A percentile compares a stretch with the other conserved stretches of the same genome.
phyloP scores from a whole-genome alignment of 1,284 basidiomycete genomes.

The Inonotus obliquus region DNA sequence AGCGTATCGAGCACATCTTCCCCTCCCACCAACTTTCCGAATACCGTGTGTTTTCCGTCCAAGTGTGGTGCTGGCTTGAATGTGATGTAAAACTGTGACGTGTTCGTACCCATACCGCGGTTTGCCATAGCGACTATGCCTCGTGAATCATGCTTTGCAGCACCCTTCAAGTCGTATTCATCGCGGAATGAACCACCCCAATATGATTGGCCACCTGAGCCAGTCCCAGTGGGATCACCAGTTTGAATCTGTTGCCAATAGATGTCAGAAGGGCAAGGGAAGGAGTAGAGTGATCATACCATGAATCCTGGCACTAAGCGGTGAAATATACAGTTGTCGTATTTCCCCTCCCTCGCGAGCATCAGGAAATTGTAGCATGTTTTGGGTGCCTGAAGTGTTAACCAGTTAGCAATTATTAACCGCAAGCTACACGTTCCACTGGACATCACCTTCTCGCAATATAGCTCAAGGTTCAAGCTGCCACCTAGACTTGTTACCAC shows the following conservation, averaged over 20 bases:
- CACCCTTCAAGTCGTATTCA: conserved; percentile 82
- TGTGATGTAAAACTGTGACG: conserved; percentile 89
- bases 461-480: conserved; percentile 87
- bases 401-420: not conserved
- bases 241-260: conserved; percentile 72
- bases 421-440: not conserved
- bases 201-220: conserved; percentile 87
- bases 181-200: conserved; percentile 97
- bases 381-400: conserved; percentile 72
- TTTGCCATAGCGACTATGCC: conserved; percentile 91
- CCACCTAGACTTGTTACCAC: conserved; percentile 88
- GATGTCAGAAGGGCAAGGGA: not conserved
- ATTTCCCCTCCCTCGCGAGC: conserved; percentile 86
- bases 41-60: conserved; percentile 88
- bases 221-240: conserved; percentile 95
- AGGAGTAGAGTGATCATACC: conserved; percentile 43
- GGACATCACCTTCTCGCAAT: conserved; percentile 74
- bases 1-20: conserved; percentile 85
- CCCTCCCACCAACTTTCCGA: conserved; percentile 93
- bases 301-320: conserved; percentile 96
- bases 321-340: conserved; percentile 88
- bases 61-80: conserved; percentile 80
- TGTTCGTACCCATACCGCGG: conserved; percentile 81
- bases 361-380: conserved; percentile 98
- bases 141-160: conserved; percentile 79